A percentile compares a stretch with the other conserved stretches of the same genome.
Evolutionary conservation across 108 stramenopile species (phyloP).

Genomic region (Aurantiochytrium sp.): DNA sequence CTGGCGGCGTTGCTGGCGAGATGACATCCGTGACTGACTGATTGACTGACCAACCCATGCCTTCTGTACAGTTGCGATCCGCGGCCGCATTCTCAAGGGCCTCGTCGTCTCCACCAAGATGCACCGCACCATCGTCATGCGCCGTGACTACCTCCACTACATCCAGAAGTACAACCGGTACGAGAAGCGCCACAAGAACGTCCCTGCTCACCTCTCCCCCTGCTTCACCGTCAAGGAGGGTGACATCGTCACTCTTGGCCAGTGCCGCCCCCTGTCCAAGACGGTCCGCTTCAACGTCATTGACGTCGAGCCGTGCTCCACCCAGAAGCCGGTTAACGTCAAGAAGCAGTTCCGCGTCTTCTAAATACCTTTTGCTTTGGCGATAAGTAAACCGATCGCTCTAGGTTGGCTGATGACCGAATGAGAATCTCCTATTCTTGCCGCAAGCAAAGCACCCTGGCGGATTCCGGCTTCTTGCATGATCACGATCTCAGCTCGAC

Average conservation of each 20-base stretch:
- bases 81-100: slow-evolving; percentile 95
- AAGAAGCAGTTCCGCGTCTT: slow-evolving; percentile 69
- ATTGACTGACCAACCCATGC: too few species aligned
- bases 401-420: too few species aligned
- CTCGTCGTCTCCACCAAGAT: slow-evolving; percentile 98
- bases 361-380: slow-evolving; percentile 39
- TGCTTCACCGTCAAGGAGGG: slow-evolving; percentile 96
- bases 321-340: slow-evolving; percentile 47
- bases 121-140: slow-evolving; percentile 96
- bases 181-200: slow-evolving; percentile 99
- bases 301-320: slow-evolving; percentile 13
- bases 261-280: slow-evolving; percentile 99
- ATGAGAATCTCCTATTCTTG: too few species aligned
- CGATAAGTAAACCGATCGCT: too few species aligned
- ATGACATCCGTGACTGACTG: too few species aligned
- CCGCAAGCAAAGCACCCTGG: too few species aligned
- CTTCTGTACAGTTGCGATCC: slow-evolving; percentile 75
- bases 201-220: slow-evolving; percentile 95
- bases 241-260: slow-evolving; percentile 97
- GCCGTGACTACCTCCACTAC: slow-evolving; percentile 99
- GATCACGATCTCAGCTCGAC: too few species aligned
- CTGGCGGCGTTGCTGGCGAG: too few species aligned
- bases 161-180: slow-evolving; percentile 98
- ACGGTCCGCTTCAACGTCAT: slow-evolving; percentile 91
- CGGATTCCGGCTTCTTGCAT: too few species aligned